Evolutionary conservation across 1,284 basidiomycete species (phyloP), one percentile per base, ranked within the genome.

Genomic region (Leccinum proximum): DNA sequence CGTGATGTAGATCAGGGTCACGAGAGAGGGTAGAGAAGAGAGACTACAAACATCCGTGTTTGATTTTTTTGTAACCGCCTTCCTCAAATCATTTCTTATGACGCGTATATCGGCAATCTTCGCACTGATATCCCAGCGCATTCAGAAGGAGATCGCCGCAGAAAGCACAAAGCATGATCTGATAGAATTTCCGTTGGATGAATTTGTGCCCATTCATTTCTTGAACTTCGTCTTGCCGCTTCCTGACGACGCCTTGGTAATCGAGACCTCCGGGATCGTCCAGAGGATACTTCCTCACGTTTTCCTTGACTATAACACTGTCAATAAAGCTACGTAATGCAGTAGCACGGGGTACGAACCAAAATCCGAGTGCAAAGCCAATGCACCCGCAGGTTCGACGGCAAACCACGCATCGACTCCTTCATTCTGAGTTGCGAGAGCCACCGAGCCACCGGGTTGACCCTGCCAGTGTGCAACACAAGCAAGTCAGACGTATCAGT

Each of bases 141-240:
- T 99, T 98, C 76, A 98, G 91, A 69, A 99, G 83, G 81, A 99
- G 97, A 73, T 99, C 97, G 78, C 89, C 92, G 80, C 97, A 99
- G 76, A 98, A 94, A 1, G 97, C 97, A 76, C 97, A 99, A 64
- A 98, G 87, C 82, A 99, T 97, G 74, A 97, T 89, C 78, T 98
- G 96, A 79, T 98, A 99, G 82, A 99, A 99, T 78, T 99, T 97
- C 62, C 91, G 88, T 73, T 96, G 93, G 62, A 99, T 86, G 75
- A 99, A 99, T 78, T 97, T 94, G 83, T 99, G 97, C 4, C 97
- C 97, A 75, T 99, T 99, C 93, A 98, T 98, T 79, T 98, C 96
- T 79, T 97, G 95, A 11, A 99, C 92, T 79, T 99, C 97, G 71
- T 92, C 97, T 80, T 98, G 98, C 75, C 95, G 93, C 81, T 98